Percentiles rank a stretch among this genome's conserved stretches.
Conservation (phyloP, 805 yeast species). For the Hanseniaspora nectarophila region DNA sequence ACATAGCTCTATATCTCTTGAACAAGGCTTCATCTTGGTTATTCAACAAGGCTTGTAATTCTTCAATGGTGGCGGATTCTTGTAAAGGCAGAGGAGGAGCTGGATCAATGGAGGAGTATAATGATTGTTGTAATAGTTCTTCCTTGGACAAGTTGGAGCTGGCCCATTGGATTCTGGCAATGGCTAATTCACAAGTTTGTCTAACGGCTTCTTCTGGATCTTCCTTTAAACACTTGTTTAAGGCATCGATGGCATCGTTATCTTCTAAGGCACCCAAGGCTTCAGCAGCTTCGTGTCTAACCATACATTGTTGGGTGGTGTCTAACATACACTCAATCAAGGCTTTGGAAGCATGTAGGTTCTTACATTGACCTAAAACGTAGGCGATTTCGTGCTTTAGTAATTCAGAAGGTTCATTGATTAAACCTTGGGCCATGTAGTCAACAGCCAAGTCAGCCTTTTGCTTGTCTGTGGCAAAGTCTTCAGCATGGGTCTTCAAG, state of each 20-base stretch:
- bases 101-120: conserved; percentile 85
- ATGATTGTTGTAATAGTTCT: conserved; percentile 63
- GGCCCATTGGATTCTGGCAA: conserved; percentile 90
- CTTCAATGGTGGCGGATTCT: conserved; percentile 47
- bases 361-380: conserved; percentile 90
- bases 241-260: conserved; percentile 51
- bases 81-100: conserved; percentile 89
- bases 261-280: conserved; percentile 95
- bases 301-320: conserved; percentile 77
- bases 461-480: conserved; percentile 39
- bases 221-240: conserved; percentile 48
- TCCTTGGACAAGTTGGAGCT: conserved; percentile 50
- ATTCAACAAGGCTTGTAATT: conserved; percentile 57
- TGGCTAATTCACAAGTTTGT: conserved; percentile 95
- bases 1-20: conserved; percentile 96
- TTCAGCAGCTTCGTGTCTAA: conserved; percentile 98
- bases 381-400: conserved; percentile 96
- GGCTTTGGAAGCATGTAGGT: conserved; percentile 62
- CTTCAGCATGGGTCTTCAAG: conserved; percentile 75
- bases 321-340: conserved; percentile 60
- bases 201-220: conserved; percentile 83
- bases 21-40: conserved; percentile 70
- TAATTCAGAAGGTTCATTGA: conserved; percentile 63
- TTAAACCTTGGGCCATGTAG: conserved; percentile 75
- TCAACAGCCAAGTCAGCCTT: conserved; percentile 59